A percentile compares a stretch with the other conserved stretches of the same genome.
phyloP scores from a whole-genome alignment of 1,284 basidiomycete species.

The Cryptococcus sp. region DNA sequence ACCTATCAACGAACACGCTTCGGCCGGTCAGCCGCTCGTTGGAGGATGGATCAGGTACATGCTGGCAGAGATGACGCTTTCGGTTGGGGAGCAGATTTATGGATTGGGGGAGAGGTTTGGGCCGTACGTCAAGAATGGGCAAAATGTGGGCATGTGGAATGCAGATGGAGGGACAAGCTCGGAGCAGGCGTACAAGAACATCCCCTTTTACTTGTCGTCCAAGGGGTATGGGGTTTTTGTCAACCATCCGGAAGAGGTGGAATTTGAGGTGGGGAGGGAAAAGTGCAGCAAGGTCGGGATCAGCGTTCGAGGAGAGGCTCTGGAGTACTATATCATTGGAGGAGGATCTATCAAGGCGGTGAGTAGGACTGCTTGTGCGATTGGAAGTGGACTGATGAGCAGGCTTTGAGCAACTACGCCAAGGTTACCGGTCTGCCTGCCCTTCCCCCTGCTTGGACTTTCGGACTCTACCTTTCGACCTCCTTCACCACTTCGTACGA shows the following conservation, averaged over 20 bases:
- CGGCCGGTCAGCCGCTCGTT: background rate
- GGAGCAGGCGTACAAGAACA: slow-evolving; percentile 60
- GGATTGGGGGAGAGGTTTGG: slow-evolving; percentile 65
- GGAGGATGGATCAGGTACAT: slow-evolving; percentile 48
- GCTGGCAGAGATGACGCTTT: slow-evolving; percentile 61
- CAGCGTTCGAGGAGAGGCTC: slow-evolving; percentile 57
- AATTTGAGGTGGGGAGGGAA: slow-evolving; percentile 65
- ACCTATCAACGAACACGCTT: slow-evolving; percentile 8
- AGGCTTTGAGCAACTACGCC: slow-evolving; percentile 30
- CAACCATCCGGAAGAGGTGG: slow-evolving; percentile 65
- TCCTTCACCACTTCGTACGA: slow-evolving; percentile 68
- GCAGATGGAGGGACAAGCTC: slow-evolving; percentile 52
- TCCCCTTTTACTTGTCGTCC: slow-evolving; percentile 47
- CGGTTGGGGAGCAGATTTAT: slow-evolving; percentile 65
- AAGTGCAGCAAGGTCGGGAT: slow-evolving; percentile 65
- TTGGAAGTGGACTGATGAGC: too few relatives aligned
- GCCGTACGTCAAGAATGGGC: slow-evolving; percentile 66
- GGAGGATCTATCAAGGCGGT: slow-evolving; percentile 34
- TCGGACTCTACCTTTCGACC: slow-evolving; percentile 69
- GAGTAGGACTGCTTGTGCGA: slow-evolving; percentile 3
- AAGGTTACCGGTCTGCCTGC: slow-evolving; percentile 38
- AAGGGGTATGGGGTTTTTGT: slow-evolving; percentile 67
- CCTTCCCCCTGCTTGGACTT: slow-evolving; percentile 65
- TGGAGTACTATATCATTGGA: slow-evolving; percentile 60
- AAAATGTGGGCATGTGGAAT: slow-evolving; percentile 62